Conservation (phyloP, 2,329 filamentous ascomycete species). For the Aureobasidium sp. region DNA sequence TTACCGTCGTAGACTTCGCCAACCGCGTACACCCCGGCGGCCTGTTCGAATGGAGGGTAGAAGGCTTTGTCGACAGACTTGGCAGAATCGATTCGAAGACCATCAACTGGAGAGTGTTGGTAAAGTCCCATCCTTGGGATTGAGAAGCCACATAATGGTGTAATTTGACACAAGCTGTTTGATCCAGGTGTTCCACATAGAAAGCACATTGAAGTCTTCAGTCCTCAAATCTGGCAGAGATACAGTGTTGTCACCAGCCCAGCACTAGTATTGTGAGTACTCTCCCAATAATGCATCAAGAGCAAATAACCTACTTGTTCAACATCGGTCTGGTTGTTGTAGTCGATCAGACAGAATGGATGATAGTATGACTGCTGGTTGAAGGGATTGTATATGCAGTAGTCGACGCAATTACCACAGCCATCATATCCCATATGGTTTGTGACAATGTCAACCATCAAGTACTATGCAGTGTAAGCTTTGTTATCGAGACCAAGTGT, state of each 20-base stretch:
- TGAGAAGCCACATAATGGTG: conserved; percentile 27
- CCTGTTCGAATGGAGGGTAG: conserved; percentile 29
- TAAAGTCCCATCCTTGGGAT: not conserved
- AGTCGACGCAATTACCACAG: conserved; percentile 23
- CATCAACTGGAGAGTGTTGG: conserved; percentile 34
- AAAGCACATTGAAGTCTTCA: conserved; percentile 39
- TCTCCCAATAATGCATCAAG: accelerated
- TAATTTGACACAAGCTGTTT: conserved; percentile 51
- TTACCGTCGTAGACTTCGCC: conserved; percentile 37
- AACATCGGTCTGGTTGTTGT: conserved; percentile 35
- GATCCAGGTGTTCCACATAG: conserved; percentile 51
- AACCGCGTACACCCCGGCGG: conserved; percentile 30
- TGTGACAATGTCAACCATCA: conserved; percentile 32
- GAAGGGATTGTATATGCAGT: conserved; percentile 32
- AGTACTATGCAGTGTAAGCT: conserved; percentile 16
- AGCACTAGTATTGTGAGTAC: conserved; percentile 3
- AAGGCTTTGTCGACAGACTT: conserved; percentile 36
- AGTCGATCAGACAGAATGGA: conserved; percentile 49
- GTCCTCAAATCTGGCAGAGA: conserved; percentile 55
- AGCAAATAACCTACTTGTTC: conserved; percentile 17
- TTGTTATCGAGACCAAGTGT: too few species aligned
- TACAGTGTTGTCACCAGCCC: conserved; percentile 41
- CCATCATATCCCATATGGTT: conserved; percentile 32
- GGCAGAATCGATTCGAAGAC: conserved; percentile 41
- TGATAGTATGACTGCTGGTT: conserved; percentile 38